Conservation (phyloP, 2,329 filamentous ascomycete species). For the Fusarium sp. region DNA sequence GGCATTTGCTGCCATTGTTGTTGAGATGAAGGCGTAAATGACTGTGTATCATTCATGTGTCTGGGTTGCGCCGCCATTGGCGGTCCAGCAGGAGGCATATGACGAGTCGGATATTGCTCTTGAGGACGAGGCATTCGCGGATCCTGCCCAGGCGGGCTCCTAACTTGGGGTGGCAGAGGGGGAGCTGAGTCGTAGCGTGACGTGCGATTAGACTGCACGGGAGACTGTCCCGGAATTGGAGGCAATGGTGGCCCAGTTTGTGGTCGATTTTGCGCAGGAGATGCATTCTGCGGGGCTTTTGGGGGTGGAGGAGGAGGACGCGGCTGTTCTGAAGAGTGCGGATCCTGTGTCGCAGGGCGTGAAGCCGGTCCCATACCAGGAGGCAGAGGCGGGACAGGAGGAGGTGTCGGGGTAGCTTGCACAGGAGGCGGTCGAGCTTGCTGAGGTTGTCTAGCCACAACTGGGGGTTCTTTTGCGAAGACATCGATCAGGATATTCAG, state of each 20-base stretch:
- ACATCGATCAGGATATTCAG: conserved; percentile 84
- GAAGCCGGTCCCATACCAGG: conserved; percentile 65
- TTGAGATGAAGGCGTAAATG: conserved; percentile 31
- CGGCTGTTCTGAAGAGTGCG: conserved; percentile 48
- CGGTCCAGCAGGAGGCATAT: conserved; percentile 28
- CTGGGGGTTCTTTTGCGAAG: conserved; percentile 94
- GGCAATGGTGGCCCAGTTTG: conserved; percentile 50
- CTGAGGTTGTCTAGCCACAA: conserved; percentile 74
- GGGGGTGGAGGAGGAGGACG: conserved; percentile 66
- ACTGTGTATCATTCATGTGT: conserved; percentile 36
- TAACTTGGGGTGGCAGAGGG: conserved; percentile 56
- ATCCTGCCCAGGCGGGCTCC: conserved; percentile 23
- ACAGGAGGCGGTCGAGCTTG: conserved; percentile 57
- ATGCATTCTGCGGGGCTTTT: conserved; percentile 59
- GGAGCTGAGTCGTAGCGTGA: conserved; percentile 63
- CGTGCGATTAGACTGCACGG: conserved; percentile 34
- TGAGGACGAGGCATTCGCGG: conserved; percentile 28
- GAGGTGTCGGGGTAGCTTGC: conserved; percentile 60
- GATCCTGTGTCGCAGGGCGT: conserved; percentile 53
- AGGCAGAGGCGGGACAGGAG: conserved; percentile 78
- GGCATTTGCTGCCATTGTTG: conserved; percentile 45
- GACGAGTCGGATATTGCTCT: conserved; percentile 37
- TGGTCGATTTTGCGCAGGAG: conserved; percentile 40
- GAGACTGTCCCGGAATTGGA: conserved; percentile 34
- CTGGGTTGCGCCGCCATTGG: conserved; percentile 27